Conservation (phyloP, 495 filamentous ascomycete genomes). For the Xylaria telfairii region DNA sequence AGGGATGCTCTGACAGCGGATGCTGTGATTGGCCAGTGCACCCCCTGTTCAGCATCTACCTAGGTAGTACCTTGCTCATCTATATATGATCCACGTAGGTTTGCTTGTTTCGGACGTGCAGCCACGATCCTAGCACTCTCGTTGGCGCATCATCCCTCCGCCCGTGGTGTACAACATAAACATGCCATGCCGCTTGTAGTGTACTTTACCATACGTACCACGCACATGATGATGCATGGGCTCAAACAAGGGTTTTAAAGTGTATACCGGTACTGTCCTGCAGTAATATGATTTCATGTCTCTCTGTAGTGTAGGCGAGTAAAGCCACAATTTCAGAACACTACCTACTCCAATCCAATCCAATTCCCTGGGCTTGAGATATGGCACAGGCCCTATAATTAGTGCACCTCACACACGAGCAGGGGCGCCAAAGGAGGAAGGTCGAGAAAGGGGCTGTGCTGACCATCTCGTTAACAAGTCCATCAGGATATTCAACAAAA, state of each 20-base stretch:
- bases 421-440: neutral
- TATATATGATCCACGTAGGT: neutral
- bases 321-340: neutral
- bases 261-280: no score
- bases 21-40: slow-evolving; percentile 11
- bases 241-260: neutral
- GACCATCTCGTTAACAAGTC: neutral
- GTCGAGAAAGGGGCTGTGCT: slow-evolving; percentile 1
- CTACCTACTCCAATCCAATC: neutral
- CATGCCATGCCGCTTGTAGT: neutral
- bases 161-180: neutral
- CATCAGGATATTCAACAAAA: neutral
- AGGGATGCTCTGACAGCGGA: neutral
- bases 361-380: neutral
- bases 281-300: neutral
- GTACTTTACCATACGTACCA: neutral
- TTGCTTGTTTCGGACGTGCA: slow-evolving; percentile 20
- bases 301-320: neutral
- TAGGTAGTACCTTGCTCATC: neutral
- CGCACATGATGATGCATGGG: slow-evolving; percentile 10
- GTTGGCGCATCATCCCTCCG: slow-evolving; percentile 5
- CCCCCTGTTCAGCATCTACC: neutral
- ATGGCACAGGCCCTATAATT: neutral
- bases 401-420: neutral
- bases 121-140: slow-evolving; percentile 1